Percentiles rank a stretch among this genome's conserved stretches.
These are phyloP conservation scores for Akanthomyces lecanii DNA, from an alignment of 2,329 filamentous ascomycete genomes.

Conservation along the genomic window DNA sequence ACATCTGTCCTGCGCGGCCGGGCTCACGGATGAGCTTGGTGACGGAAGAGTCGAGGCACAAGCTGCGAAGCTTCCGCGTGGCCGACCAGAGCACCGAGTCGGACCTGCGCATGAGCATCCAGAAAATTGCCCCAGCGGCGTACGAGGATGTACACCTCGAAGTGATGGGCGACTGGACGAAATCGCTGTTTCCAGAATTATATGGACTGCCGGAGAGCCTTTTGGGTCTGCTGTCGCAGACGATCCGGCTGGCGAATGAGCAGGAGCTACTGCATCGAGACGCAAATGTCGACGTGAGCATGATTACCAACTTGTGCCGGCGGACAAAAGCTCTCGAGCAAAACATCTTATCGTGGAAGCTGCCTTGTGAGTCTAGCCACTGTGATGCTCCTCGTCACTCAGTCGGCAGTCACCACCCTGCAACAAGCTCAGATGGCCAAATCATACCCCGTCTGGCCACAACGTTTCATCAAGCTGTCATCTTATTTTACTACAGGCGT, in stretches of 20 bases:
- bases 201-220: constrained; percentile 9
- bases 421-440: background rate
- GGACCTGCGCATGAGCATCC: background rate
- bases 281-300: background rate
- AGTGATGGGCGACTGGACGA: background rate
- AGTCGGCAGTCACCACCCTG: background rate
- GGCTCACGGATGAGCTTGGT: background rate
- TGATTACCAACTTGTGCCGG: background rate
- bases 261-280: constrained; percentile 10
- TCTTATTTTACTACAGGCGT: constrained; percentile 9
- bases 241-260: constrained; percentile 11
- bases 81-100: constrained; percentile 10
- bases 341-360: constrained; percentile 2
- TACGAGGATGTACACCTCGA: constrained; percentile 8
- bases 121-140: background rate
- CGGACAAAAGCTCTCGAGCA: constrained; percentile 6
- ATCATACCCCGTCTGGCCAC: background rate
- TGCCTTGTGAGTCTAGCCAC: background rate
- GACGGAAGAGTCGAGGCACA: background rate
- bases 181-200: constrained; percentile 8
- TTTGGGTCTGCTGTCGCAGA: constrained; percentile 8
- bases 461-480: constrained; percentile 2
- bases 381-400: too few species aligned
- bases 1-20: constrained; percentile 4
- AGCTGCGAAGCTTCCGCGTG: constrained; percentile 12